phyloP scores from a whole-genome alignment of 768 basidiomycete species.

The Asterophora lycoperdoides region DNA sequence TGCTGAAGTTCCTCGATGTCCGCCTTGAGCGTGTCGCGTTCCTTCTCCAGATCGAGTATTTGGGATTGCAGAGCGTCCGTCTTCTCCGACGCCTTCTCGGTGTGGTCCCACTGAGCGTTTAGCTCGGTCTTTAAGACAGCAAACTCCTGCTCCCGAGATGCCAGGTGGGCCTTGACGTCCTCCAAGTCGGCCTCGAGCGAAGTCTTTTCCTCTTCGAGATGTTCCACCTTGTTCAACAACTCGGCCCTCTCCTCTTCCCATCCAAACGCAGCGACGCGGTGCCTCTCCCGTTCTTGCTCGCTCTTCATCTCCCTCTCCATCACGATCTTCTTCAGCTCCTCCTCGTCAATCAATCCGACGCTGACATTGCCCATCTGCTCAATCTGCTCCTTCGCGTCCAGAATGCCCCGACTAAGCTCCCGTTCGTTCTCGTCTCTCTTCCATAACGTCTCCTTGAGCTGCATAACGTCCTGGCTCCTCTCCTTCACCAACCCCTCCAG shows the following conservation, averaged over 20 bases:
- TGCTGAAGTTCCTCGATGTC: slow-evolving; percentile 41
- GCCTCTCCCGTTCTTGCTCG: slow-evolving; percentile 38
- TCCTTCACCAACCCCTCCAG: slow-evolving; percentile 47
- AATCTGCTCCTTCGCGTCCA: slow-evolving; percentile 56
- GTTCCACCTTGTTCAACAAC: slow-evolving; percentile 37
- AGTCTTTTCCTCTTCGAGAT: slow-evolving; percentile 41
- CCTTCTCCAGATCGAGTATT: slow-evolving; percentile 31
- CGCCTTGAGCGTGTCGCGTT: slow-evolving; percentile 35
- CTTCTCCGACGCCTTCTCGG: slow-evolving; percentile 52
- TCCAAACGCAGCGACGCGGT: slow-evolving; percentile 36
- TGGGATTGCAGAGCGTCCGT: slow-evolving; percentile 36
- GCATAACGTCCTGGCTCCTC: slow-evolving; percentile 38
- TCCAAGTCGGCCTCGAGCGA: slow-evolving; percentile 41
- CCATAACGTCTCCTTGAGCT: slow-evolving; percentile 41
- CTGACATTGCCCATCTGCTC: slow-evolving; percentile 50
- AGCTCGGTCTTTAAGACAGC: slow-evolving; percentile 55
- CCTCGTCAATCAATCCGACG: slow-evolving; percentile 38
- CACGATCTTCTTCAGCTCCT: slow-evolving; percentile 36
- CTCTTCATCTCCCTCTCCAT: slow-evolving; percentile 38
- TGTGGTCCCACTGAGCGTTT: slow-evolving; percentile 67
- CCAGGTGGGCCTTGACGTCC: slow-evolving; percentile 35
- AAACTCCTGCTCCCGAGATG: slow-evolving; percentile 41
- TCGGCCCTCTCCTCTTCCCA: slow-evolving; percentile 53
- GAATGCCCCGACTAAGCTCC: slow-evolving; percentile 49
- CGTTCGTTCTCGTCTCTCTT: slow-evolving; percentile 50